A percentile compares a stretch with the other conserved stretches of the same genome.
These are phyloP conservation scores for Melaleuca quinquenervia DNA, from an alignment of 345 rosid species.

Conservation along the genomic window DNA sequence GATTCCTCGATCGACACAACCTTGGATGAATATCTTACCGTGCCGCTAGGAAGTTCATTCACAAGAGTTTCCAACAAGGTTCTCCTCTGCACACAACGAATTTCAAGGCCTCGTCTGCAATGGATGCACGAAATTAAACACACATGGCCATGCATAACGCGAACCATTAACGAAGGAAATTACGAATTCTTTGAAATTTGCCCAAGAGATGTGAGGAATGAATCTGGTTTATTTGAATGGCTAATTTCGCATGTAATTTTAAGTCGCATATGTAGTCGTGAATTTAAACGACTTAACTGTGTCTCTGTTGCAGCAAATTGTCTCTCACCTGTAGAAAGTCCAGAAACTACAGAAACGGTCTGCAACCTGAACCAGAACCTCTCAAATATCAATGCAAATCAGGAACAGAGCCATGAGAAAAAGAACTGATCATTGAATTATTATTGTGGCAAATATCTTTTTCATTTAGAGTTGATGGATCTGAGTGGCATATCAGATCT, in stretches of 20 bases:
- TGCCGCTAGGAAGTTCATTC: conserved; percentile 41
- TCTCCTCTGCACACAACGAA: conserved; percentile 41
- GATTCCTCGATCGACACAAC: conserved; percentile 50
- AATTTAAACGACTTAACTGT: not conserved
- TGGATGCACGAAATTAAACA: not conserved
- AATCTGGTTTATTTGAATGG: not conserved
- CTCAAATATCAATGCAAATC: not conserved
- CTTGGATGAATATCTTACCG: conserved; percentile 57
- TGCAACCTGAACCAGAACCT: not conserved
- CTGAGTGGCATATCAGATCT: not conserved
- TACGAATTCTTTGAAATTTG: not conserved
- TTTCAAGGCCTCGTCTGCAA: conserved; percentile 32
- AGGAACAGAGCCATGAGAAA: not conserved
- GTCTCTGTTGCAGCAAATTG: not conserved
- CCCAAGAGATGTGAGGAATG: not conserved
- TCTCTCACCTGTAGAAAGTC: not conserved
- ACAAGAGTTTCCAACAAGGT: conserved; percentile 42
- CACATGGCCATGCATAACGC: not conserved
- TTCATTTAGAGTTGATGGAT: not conserved
- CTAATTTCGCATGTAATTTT: not conserved
- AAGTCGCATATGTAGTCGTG: not conserved
- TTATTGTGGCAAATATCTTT: not conserved
- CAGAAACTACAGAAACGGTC: not conserved
- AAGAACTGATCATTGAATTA: not conserved
- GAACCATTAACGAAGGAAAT: not conserved